Conservation (phyloP, 2,329 filamentous ascomycete genomes). For the Daldinia sp. region DNA sequence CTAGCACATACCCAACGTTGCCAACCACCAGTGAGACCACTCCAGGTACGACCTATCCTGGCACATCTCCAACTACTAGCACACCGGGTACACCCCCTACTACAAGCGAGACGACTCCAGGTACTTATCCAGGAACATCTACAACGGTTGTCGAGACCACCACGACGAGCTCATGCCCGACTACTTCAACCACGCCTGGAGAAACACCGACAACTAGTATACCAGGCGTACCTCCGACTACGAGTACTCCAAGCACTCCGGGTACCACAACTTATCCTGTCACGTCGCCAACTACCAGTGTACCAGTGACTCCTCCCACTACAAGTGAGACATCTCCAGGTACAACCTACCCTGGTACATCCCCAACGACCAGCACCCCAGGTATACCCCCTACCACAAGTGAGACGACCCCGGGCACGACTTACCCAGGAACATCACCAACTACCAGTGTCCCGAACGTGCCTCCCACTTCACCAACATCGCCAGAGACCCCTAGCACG, state of each 20-base stretch:
- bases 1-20: too few species aligned
- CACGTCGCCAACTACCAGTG: background rate
- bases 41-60: too few species aligned
- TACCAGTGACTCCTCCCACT: background rate
- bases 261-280: background rate
- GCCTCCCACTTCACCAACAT: background rate
- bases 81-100: background rate
- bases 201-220: conserved; percentile 4
- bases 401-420: background rate
- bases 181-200: conserved; percentile 6
- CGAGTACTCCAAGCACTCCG: background rate
- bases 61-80: background rate
- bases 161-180: conserved; percentile 15
- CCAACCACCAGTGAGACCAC: too few species aligned
- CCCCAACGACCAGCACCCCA: background rate
- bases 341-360: background rate
- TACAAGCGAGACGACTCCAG: background rate
- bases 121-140: background rate
- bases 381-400: background rate
- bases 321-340: background rate
- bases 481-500: background rate
- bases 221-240: background rate
- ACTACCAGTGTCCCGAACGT: background rate
- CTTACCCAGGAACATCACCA: background rate
- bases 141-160: background rate